These are phyloP conservation scores for Dunaliella salina DNA, from an alignment of 163 green algal genomes.

Conservation along the genomic window DNA sequence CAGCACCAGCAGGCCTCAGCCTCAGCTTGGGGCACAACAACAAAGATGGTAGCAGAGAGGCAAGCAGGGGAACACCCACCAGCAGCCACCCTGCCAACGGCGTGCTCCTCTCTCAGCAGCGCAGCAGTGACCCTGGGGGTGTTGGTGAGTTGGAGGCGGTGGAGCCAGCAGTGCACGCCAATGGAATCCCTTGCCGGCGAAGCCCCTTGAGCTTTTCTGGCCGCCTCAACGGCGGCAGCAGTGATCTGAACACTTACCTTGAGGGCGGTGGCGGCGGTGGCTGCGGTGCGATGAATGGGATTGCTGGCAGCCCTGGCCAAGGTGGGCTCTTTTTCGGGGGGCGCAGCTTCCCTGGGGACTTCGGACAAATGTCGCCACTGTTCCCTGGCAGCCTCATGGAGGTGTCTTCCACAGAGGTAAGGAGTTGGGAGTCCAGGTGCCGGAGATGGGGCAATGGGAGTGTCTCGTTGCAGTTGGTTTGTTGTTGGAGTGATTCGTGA, in stretches of 20 bases:
- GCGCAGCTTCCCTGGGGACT: background rate
- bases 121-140: background rate
- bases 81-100: no score
- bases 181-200: background rate
- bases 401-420: background rate
- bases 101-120: background rate
- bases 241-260: no score
- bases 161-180: background rate
- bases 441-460: no score
- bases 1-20: no score
- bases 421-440: background rate
- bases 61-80: no score
- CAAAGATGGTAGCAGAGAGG: no score
- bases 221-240: no score
- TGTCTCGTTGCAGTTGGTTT: no score
- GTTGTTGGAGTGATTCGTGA: no score
- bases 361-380: background rate
- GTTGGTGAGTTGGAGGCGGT: background rate
- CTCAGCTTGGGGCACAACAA: background rate
- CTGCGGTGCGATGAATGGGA: no score
- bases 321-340: background rate
- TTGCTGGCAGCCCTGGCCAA: background rate
- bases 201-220: background rate
- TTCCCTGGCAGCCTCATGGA: background rate
- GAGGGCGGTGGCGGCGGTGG: no score